Evolutionary conservation across 139 green algal genomes (phyloP), one percentile per base, ranked within the genome.

Genomic region (Micractinium sp.): DNA sequence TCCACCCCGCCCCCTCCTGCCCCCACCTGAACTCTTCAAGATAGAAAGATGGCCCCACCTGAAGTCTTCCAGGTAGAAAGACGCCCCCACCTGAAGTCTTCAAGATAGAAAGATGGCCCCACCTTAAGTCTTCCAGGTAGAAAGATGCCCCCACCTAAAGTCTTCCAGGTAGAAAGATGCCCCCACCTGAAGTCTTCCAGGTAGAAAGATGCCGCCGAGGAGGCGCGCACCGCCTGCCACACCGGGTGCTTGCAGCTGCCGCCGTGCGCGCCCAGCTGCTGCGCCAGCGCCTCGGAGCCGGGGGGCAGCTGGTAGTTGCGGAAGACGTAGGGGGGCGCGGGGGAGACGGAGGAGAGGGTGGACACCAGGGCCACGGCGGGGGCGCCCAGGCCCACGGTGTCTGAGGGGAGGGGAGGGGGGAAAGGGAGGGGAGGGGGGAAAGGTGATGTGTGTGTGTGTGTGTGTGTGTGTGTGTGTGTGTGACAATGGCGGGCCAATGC

Each of bases 21-120:
- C 20, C 63, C 63, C 63, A 71, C 20, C 63, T 71, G 22, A 27
- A 71, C 7, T 71, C 63, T 56, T 29, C 22, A 5, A 71, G 60
- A 16, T 67, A 67, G 60, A 16, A 23, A 23, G 60, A 67, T 23
- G 19, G 36, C 41, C 33, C 15, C 67, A 87, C 83, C 89, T 81
- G 87, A 96, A 98, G 87, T 99, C 97, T 60, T 98, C 97, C n/a
- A 99, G 91, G 90, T 99, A 97, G 88, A 97, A 97, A 27, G 92
- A 94, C 7, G 94, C n/a, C n/a, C 33, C 15, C 67, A 87, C 83
- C 89, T 81, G 87, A 96, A 98, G 87, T 99, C 97, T 60, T 98
- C 97, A 31, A 99, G 91, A 89, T 99, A 97, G 88, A 97, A 97
- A n/a, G 93, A 94, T 14, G 94, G n/a, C 20, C 63, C 63, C 63